Evolutionary conservation across 192 early-diverging fungal genomes (phyloP).

Genomic region (Rhizophagus sp.): DNA sequence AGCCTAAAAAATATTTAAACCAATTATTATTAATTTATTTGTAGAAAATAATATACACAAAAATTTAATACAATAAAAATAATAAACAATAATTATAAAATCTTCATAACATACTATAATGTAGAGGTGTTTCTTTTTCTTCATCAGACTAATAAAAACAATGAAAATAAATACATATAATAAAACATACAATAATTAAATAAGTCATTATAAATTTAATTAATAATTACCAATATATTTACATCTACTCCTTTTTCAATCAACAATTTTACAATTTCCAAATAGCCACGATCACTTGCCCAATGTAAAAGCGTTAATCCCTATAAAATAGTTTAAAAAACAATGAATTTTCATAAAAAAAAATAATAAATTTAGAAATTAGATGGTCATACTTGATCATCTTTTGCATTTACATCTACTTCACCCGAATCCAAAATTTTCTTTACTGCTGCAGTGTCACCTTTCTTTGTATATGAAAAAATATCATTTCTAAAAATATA

Average conservation of each 20-base stretch:
- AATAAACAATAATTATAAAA: background rate
- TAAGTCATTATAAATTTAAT: background rate
- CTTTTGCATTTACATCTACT: slow-evolving; percentile 14
- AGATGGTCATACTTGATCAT: background rate
- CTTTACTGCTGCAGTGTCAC: background rate
- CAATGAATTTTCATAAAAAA: background rate
- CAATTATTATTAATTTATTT: background rate
- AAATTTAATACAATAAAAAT: too few relatives aligned
- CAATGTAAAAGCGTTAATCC: slow-evolving; percentile 56
- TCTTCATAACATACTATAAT: slow-evolving; percentile 9
- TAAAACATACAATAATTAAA: background rate
- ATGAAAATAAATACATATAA: background rate
- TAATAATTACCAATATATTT: slow-evolving; percentile 35
- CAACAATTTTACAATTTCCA: slow-evolving; percentile 45
- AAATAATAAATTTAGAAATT: too few relatives aligned
- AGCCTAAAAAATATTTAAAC: slow-evolving; percentile 11
- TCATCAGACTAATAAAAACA: background rate
- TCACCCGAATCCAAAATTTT: background rate
- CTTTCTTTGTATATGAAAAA: slow-evolving; percentile 18
- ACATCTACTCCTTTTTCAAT: slow-evolving; percentile 38
- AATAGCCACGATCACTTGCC: slow-evolving; percentile 52
- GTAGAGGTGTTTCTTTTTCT: slow-evolving; percentile 25
- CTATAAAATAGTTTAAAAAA: slow-evolving; percentile 22
- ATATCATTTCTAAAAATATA: slow-evolving; percentile 10
- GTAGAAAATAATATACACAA: too few relatives aligned